Base-by-base conservation (phyloP, 2,329 filamentous ascomycete species). In the Dendryphion nanum region DNA sequence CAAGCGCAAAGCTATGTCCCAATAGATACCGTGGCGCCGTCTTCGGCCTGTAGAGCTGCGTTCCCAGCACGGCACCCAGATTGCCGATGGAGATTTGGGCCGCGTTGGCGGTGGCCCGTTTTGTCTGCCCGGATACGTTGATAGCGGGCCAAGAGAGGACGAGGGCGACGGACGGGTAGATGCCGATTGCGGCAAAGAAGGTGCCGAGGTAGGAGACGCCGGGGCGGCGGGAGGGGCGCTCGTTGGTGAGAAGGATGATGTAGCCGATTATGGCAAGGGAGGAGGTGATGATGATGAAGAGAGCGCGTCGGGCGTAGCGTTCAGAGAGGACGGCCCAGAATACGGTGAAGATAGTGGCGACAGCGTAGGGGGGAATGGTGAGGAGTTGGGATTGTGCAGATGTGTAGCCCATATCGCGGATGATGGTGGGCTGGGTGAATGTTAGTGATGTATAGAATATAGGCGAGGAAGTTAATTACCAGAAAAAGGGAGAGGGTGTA, bases 41-140 rank as follows among this genome's bases (percentile, higher is more conserved):
- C 0, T 49, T 57, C 2, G 63, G 58, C 5, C 64, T 45, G 33
- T 66, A 67, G 12, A 67, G 38, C 47, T 67, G 64, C 13, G 63
- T 66, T 4, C 64, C 64, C 6, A 67, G 28, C 3, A 67, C 64
- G n/a, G 54, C 63, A 4, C 63, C 64, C 61, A 72, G 40, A 23
- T 77, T 77, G 0, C 75, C 75, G 17, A 77, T 59, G 0, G 63
- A 68, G 23, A 77, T 70, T 50, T 77, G 74, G 46, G 75, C 67
- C 1, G 68, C 70, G 10, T 74, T 69, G 1, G 70, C 68, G 19
- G 73, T 70, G 4, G 74, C 68, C 30, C 71, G 70, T 53, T 78
- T 79, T 45, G 73, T 77, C 39, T 73, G 70, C 1, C 75, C 76
- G 1, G 71, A 69, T 1, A 78, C 55, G 41, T 79, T 78, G 57